Evolutionary conservation across 1,284 basidiomycete genomes (phyloP).

Genomic region (Pascua sp.): DNA sequence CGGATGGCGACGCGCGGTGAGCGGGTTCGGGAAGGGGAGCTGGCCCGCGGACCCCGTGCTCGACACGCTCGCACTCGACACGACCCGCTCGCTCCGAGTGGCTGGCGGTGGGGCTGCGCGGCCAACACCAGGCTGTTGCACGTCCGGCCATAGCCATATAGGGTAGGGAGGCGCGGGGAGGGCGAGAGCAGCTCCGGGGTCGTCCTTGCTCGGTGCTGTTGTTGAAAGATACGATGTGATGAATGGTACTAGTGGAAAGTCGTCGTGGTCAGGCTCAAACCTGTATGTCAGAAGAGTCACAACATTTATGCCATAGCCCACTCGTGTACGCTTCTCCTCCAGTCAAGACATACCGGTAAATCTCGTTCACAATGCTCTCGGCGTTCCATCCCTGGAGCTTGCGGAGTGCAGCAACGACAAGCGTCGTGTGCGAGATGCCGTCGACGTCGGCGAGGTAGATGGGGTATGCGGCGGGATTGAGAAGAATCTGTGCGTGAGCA

Average conservation of each 20-base stretch:
- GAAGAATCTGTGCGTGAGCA: slow-evolving; percentile 25
- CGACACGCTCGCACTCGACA: slow-evolving; percentile 7
- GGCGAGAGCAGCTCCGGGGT: slow-evolving; percentile 21
- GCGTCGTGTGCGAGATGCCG: slow-evolving; percentile 44
- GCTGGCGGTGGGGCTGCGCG: not conserved
- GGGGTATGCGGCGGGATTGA: slow-evolving; percentile 37
- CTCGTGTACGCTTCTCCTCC: too few relatives aligned
- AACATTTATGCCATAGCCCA: not conserved
- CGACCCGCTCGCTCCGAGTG: slow-evolving; percentile 9
- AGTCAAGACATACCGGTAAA: slow-evolving; percentile 30
- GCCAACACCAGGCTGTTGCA: not conserved
- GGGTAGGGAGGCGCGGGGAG: slow-evolving; percentile 39
- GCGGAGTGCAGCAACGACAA: slow-evolving; percentile 40
- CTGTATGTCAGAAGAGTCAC: slow-evolving; percentile 14
- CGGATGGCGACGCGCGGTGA: slow-evolving; percentile 34
- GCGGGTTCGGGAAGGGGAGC: slow-evolving; percentile 42
- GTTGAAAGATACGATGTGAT: slow-evolving; percentile 34
- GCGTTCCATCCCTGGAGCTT: slow-evolving; percentile 46
- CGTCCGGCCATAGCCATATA: slow-evolving; percentile 42
- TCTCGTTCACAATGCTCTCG: slow-evolving; percentile 40
- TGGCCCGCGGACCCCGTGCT: slow-evolving; percentile 2
- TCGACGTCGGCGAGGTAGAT: slow-evolving; percentile 44
- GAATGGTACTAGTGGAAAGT: slow-evolving; percentile 38
- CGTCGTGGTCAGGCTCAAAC: slow-evolving; percentile 44
- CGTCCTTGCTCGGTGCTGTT: slow-evolving; percentile 11